Percentiles rank a stretch among this genome's conserved stretches.
Evolutionary conservation across 1,284 basidiomycete genomes (phyloP).

Genomic region (Pholiota adiposa): DNA sequence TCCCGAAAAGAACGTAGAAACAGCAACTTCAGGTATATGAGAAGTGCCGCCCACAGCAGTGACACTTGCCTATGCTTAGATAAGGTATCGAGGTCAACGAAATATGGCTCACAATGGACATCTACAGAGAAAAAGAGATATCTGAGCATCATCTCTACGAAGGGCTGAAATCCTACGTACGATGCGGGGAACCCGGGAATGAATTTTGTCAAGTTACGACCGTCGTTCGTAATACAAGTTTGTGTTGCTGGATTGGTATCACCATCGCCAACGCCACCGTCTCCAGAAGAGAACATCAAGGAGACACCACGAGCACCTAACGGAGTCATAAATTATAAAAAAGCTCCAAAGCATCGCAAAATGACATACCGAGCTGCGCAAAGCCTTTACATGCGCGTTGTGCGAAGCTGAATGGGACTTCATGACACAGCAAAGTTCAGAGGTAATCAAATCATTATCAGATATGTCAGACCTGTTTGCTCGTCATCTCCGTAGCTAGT

Average conservation of each 20-base stretch:
- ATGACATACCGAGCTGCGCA: constrained; percentile 55
- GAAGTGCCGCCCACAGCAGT: constrained; percentile 65
- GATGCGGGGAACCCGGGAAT: constrained; percentile 63
- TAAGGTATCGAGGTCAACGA: background rate
- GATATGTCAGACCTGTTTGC: constrained; percentile 44
- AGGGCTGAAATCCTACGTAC: constrained; percentile 40
- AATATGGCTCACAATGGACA: constrained; percentile 23
- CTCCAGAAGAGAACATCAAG: constrained; percentile 52
- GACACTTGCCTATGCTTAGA: constrained; percentile 37
- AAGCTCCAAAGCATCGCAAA: background rate
- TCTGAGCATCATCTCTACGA: background rate
- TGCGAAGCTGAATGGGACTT: constrained; percentile 52
- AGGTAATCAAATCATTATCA: background rate
- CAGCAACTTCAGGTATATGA: constrained; percentile 56
- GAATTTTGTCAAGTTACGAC: constrained; percentile 55
- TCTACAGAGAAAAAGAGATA: constrained; percentile 11
- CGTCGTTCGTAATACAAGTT: constrained; percentile 46
- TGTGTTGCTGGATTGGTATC: constrained; percentile 44
- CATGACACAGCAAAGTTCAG: background rate
- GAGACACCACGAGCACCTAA: constrained; percentile 62
- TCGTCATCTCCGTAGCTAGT: constrained; percentile 74
- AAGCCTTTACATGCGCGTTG: constrained; percentile 64
- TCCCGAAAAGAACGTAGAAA: constrained; percentile 53
- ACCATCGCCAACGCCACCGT: constrained; percentile 51
- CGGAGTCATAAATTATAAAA: background rate